Conservation (phyloP, 2,329 filamentous ascomycete genomes). For the Emmonsiellopsis sp. region DNA sequence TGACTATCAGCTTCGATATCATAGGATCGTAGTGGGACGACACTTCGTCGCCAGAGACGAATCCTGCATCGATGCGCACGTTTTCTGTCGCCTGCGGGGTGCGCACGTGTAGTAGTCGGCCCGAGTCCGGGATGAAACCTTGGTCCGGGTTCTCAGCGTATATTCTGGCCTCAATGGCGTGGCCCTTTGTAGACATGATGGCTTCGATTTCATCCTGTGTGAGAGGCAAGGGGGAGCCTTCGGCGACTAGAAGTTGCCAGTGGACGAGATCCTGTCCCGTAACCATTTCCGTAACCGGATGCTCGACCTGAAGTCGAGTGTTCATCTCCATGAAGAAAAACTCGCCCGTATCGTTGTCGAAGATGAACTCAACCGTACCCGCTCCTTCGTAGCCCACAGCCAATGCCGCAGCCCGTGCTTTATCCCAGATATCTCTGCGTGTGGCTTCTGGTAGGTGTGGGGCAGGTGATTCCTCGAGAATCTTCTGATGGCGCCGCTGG, state of each 20-base stretch:
- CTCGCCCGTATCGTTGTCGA: slow-evolving; percentile 55
- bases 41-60: slow-evolving; percentile 81
- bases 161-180: slow-evolving; percentile 90
- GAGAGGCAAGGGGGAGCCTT: slow-evolving; percentile 57
- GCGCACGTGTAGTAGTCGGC: slow-evolving; percentile 70
- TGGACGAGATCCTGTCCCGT: slow-evolving; percentile 73
- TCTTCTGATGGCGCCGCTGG: slow-evolving; percentile 57
- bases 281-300: slow-evolving; percentile 81
- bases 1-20: slow-evolving; percentile 95
- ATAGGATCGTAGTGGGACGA: slow-evolving; percentile 96
- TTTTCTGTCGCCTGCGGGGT: slow-evolving; percentile 61
- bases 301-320: slow-evolving; percentile 86
- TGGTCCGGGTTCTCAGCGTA: slow-evolving; percentile 91
- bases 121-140: slow-evolving; percentile 91
- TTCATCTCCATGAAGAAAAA: slow-evolving; percentile 69
- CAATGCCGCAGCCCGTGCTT: slow-evolving; percentile 52
- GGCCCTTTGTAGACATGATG: slow-evolving; percentile 64
- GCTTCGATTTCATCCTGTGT: slow-evolving; percentile 56
- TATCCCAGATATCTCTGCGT: slow-evolving; percentile 56
- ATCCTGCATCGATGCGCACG: slow-evolving; percentile 86
- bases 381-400: slow-evolving; percentile 58
- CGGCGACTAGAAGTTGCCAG: slow-evolving; percentile 87
- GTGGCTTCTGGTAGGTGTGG: slow-evolving; percentile 51
- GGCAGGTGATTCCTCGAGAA: slow-evolving; percentile 56
- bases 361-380: slow-evolving; percentile 60